These are phyloP conservation scores for Acanthamoeba sp. DNA, from an alignment of 208 protist species.

Conservation along the genomic window DNA sequence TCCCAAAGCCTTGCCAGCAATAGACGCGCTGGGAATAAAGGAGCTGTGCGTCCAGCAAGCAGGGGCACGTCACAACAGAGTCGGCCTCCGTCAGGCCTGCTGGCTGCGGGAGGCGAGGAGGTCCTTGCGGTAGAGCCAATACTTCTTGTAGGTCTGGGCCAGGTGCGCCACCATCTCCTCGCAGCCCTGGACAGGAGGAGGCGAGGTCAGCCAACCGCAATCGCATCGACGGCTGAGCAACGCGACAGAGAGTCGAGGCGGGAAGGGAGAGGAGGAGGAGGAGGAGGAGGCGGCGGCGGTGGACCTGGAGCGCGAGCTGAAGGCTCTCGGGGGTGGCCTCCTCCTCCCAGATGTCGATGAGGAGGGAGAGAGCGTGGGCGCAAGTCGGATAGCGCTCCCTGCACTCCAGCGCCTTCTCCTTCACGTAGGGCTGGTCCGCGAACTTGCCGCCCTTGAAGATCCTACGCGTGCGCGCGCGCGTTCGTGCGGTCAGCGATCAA, in stretches of 20 bases:
- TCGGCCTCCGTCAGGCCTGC: neutral
- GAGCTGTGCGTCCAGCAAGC: neutral
- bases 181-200: neutral
- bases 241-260: neutral
- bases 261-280: neutral
- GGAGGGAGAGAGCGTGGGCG: conserved; percentile 40
- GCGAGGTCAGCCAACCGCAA: neutral
- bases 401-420: conserved; percentile 40
- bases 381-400: conserved; percentile 50
- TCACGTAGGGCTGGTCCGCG: conserved; percentile 5
- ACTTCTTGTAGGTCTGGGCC: conserved; percentile 61
- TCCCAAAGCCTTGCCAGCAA: no score
- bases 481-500: no score
- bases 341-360: conserved; percentile 60
- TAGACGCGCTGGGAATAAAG: no score
- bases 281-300: no score
- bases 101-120: neutral
- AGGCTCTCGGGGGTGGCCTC: conserved; percentile 46
- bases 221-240: neutral
- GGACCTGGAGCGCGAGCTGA: neutral
- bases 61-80: no score
- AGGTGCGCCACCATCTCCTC: conserved; percentile 34
- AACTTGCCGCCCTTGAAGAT: conserved; percentile 66
- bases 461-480: neutral
- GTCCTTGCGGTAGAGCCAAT: conserved; percentile 35